A percentile compares a stretch with the other conserved stretches of the same genome.
Evolutionary conservation across 164 flowering plant genomes (phyloP).

Genomic region (Litsea cubeba): DNA sequence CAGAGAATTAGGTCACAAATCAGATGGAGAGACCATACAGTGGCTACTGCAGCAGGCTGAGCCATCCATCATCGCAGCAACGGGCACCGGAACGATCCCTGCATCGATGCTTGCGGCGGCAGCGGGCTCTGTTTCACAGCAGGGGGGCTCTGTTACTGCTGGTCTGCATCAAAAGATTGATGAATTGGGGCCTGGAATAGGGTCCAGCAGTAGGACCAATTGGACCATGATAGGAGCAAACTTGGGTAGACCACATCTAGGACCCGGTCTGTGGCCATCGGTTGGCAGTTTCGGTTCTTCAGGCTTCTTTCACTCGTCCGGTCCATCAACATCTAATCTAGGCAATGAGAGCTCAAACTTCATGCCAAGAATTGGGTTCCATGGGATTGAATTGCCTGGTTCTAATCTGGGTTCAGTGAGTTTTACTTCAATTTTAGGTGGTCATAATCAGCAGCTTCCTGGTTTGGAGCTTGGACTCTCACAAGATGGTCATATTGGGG

Average conservation of each 20-base stretch:
- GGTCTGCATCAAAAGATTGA: constrained; percentile 58
- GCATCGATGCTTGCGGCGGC: constrained; percentile 71
- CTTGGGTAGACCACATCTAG: constrained; percentile 45
- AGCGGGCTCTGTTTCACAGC: constrained; percentile 51
- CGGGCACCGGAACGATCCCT: constrained; percentile 80
- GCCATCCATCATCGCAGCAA: constrained; percentile 79
- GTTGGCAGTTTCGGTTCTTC: constrained; percentile 40
- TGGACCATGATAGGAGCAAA: constrained; percentile 57
- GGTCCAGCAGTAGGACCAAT: constrained; percentile 45
- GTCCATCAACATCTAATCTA: constrained; percentile 45
- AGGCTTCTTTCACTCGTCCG: constrained; percentile 32
- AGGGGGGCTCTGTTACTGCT: constrained; percentile 49
- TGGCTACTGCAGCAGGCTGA: constrained; percentile 86
- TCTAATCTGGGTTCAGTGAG: constrained; percentile 30
- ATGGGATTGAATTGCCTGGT: constrained; percentile 61
- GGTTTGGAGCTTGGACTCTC: constrained; percentile 75
- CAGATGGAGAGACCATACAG: constrained; percentile 87
- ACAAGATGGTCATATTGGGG: constrained; percentile 59
- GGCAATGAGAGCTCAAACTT: constrained; percentile 48
- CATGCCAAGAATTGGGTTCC: constrained; percentile 51
- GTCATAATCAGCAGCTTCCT: constrained; percentile 35
- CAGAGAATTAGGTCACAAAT: constrained; percentile 80
- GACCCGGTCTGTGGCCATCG: constrained; percentile 57
- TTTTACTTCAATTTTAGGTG: constrained; percentile 29
- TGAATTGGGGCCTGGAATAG: constrained; percentile 27